Percentiles rank a stretch among this genome's conserved stretches.
These are phyloP conservation scores for Dactylellina haptotyla DNA, from an alignment of 2,329 filamentous ascomycete genomes.

Conservation along the genomic window DNA sequence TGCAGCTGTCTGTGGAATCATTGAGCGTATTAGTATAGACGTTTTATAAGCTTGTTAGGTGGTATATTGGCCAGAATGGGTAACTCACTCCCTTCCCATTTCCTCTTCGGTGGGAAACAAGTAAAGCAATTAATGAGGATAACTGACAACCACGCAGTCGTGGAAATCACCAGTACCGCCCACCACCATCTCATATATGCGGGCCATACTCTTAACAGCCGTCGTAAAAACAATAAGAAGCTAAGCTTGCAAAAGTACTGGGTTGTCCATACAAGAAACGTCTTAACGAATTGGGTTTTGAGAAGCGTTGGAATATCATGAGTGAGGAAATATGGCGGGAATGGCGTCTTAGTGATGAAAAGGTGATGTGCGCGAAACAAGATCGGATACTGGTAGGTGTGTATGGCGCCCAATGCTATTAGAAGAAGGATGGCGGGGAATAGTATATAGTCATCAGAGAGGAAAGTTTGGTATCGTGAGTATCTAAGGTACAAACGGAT, in stretches of 20 bases:
- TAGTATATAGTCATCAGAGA: conserved; percentile 34
- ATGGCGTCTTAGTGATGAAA: conserved; percentile 3
- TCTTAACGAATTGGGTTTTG: conserved; percentile 29
- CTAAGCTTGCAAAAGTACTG: conserved; percentile 27
- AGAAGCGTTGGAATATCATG: conserved; percentile 23
- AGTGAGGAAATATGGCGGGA: conserved; percentile 12
- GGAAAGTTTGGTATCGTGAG: conserved; percentile 10
- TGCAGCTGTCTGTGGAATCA: conserved; percentile 24
- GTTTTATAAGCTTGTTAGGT: too few relatives aligned
- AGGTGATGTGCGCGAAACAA: conserved; percentile 21
- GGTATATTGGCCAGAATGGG: not conserved
- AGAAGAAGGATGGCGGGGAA: conserved; percentile 19
- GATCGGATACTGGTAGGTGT: conserved; percentile 38
- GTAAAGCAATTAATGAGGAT: conserved; percentile 26
- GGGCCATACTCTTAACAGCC: conserved; percentile 26
- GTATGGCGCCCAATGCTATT: conserved; percentile 11
- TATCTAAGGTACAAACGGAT: conserved; percentile 24
- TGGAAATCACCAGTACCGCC: conserved; percentile 10
- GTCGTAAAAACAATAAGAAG: conserved; percentile 21
- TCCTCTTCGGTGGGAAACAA: conserved; percentile 36
- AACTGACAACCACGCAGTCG: conserved; percentile 6
- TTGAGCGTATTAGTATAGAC: too few relatives aligned
- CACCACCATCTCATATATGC: conserved; percentile 41
- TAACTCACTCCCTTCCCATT: conserved; percentile 34
- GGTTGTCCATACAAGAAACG: conserved; percentile 20